Evolutionary conservation across 306 rosid species (phyloP).

Genomic region (Arachis hypogaea): DNA sequence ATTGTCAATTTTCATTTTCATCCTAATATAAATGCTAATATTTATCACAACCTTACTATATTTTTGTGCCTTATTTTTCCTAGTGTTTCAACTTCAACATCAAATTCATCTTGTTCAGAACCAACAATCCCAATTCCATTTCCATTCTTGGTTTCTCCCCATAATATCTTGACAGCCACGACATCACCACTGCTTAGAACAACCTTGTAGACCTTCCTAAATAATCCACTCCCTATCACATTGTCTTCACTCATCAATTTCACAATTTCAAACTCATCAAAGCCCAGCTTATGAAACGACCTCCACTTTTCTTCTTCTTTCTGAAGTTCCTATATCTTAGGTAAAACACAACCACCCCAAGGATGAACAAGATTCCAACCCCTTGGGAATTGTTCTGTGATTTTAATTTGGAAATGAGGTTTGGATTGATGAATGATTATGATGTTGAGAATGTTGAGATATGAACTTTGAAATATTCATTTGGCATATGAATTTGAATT

Average conservation of each 20-base stretch:
- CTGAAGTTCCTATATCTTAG: slow-evolving; percentile 46
- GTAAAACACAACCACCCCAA: slow-evolving; percentile 61
- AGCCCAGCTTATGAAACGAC: slow-evolving; percentile 67
- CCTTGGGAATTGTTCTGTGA: too few relatives aligned
- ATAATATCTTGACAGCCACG: slow-evolving; percentile 74
- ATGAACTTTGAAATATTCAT: too few relatives aligned
- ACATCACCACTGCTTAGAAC: slow-evolving; percentile 57
- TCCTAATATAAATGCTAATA: too few relatives aligned
- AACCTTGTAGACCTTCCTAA: slow-evolving; percentile 76
- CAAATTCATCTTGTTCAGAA: slow-evolving; percentile 56
- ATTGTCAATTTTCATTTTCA: too few relatives aligned
- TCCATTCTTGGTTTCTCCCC: slow-evolving; percentile 38
- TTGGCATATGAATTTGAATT: too few relatives aligned
- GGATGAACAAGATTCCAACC: slow-evolving; percentile 53
- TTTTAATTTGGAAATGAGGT: too few relatives aligned
- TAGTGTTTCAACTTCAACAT: slow-evolving; percentile 70
- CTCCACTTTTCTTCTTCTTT: slow-evolving; percentile 64
- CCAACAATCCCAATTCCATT: slow-evolving; percentile 10
- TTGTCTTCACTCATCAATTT: slow-evolving; percentile 60
- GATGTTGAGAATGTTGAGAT: too few relatives aligned
- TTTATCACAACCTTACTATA: slow-evolving; percentile 59
- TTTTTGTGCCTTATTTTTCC: slow-evolving; percentile 78
- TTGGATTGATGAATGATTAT: too few relatives aligned
- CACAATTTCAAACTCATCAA: slow-evolving; percentile 59
- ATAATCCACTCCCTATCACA: slow-evolving; percentile 68